These are phyloP conservation scores for Haberlea rhodopensis DNA, from an alignment of 257 asterid species.

Conservation along the genomic window DNA sequence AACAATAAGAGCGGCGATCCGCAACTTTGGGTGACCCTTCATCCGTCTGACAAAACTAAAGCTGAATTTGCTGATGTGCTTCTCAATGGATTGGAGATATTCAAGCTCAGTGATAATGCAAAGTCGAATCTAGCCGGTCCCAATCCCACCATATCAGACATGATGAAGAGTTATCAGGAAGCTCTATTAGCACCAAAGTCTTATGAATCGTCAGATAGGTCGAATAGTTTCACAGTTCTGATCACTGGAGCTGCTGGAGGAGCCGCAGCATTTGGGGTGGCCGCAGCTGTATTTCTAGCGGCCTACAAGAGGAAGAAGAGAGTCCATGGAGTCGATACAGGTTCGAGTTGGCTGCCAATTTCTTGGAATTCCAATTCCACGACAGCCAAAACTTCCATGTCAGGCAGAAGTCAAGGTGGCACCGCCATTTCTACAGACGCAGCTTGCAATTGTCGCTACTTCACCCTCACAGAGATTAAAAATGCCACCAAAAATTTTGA, in stretches of 20 bases:
- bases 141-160: conserved; percentile 66
- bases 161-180: conserved; percentile 62
- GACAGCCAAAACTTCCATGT: conserved; percentile 44
- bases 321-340: conserved; percentile 34
- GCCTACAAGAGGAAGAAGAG: conserved; percentile 44
- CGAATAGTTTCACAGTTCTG: conserved; percentile 29
- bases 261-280: conserved; percentile 68
- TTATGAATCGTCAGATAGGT: conserved; percentile 19
- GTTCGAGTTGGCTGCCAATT: conserved; percentile 75
- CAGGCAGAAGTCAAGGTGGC: conserved; percentile 43
- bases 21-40: conserved; percentile 57
- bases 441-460: conserved; percentile 75
- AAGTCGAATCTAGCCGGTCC: conserved; percentile 68
- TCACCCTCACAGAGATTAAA: conserved; percentile 65
- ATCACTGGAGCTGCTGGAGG: conserved; percentile 83
- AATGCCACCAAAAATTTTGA: conserved; percentile 74
- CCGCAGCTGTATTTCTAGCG: conserved; percentile 49
- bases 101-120: conserved; percentile 58
- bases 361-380: conserved; percentile 60
- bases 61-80: conserved; percentile 51
- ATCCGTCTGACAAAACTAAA: conserved; percentile 31
- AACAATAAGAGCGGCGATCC: conserved; percentile 30
- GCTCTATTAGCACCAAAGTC: conserved; percentile 29
- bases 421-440: conserved; percentile 70
- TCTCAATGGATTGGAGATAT: conserved; percentile 80